Evolutionary conservation across 2,329 filamentous ascomycete species (phyloP), one percentile per base, ranked within the genome.

Genomic region (Colletotrichum cuscutae): DNA sequence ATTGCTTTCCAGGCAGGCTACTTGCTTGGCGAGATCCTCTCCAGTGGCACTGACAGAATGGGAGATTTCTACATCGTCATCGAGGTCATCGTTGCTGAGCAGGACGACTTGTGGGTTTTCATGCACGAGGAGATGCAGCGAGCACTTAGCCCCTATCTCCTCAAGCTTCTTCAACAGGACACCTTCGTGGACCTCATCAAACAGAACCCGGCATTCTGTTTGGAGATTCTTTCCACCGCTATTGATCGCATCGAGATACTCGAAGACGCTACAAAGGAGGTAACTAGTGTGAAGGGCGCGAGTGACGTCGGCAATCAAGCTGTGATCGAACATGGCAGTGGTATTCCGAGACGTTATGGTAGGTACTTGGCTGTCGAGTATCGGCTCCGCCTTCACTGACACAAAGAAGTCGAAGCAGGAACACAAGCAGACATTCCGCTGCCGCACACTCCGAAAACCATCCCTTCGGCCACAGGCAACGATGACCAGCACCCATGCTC

Each of bases 21-120:
- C 13, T 22, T 58, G 24, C 30, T 72, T 7, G n/a, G 53, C 19
- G 37, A 62, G 8, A 68, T 72, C 12, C 52, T 72, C 19, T 13
- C 12, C 3, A 57, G 22, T 24, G 26, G 58, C 5, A 30, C 68
- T 13, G 19, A 68, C 7, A 24, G 56, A 12, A 24, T 72, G 19
- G 58, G 57, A 11, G 69, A 72, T 13, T 68, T 72, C n/a, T 58
- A 58, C 15, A 63, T 59, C 9, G 65, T 46, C 12, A 22, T 37
- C 4, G 65, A 68, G 2, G 30, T 68, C 19, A 68, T 72, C 24
- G 30, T 53, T 5, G 26, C 49, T 13, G 65, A 68, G 13, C 49
- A 58, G 28, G 30, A 11, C 13, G 24, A 35, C 5, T 24, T 57
- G 3, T 62, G 58, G 52, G n/a, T 24, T 8, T n/a, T 9, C 9